Percentiles rank a stretch among this genome's conserved stretches.
phyloP scores from a whole-genome alignment of 179 eudicot genomes.

The Sideroxylon spinosum region DNA sequence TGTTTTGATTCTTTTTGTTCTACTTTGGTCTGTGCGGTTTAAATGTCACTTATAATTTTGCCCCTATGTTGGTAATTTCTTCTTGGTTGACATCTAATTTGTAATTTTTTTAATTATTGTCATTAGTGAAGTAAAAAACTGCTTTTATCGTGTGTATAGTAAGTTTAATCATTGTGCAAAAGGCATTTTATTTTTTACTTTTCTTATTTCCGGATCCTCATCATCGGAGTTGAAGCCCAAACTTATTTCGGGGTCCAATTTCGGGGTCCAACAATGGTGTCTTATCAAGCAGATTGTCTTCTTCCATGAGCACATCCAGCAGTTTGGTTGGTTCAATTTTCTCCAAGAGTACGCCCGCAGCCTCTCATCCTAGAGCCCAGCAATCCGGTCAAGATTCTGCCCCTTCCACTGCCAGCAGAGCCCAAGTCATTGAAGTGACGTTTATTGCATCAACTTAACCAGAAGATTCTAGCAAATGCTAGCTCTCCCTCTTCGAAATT shows the following conservation, averaged over 20 bases:
- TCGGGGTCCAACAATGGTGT: slow-evolving; percentile 46
- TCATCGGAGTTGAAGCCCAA: slow-evolving; percentile 76
- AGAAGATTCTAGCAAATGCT: slow-evolving; percentile 2
- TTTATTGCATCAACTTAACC: slow-evolving; percentile 25
- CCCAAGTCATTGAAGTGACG: slow-evolving; percentile 34
- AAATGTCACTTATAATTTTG: too few species aligned
- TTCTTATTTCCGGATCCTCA: too few species aligned
- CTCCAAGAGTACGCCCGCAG: slow-evolving; percentile 46
- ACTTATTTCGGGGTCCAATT: slow-evolving; percentile 34
- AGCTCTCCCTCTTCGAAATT: too few species aligned
- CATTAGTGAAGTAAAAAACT: too few species aligned
- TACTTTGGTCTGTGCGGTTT: too few species aligned
- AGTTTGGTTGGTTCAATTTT: slow-evolving; percentile 55
- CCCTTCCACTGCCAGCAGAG: slow-evolving; percentile 38
- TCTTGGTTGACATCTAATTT: too few species aligned
- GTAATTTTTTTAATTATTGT: too few species aligned
- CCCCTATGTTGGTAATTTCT: too few species aligned
- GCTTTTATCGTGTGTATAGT: too few species aligned
- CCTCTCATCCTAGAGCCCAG: slow-evolving; percentile 42
- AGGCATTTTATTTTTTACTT: too few species aligned
- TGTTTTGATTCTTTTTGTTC: too few species aligned
- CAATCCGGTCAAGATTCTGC: slow-evolving; percentile 39
- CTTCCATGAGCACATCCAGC: slow-evolving; percentile 42
- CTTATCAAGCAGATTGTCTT: slow-evolving; percentile 38
- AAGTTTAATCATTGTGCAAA: too few species aligned